Evolutionary conservation across 306 rosid genomes (phyloP).

Genomic region (Mimosa bimucronata): DNA sequence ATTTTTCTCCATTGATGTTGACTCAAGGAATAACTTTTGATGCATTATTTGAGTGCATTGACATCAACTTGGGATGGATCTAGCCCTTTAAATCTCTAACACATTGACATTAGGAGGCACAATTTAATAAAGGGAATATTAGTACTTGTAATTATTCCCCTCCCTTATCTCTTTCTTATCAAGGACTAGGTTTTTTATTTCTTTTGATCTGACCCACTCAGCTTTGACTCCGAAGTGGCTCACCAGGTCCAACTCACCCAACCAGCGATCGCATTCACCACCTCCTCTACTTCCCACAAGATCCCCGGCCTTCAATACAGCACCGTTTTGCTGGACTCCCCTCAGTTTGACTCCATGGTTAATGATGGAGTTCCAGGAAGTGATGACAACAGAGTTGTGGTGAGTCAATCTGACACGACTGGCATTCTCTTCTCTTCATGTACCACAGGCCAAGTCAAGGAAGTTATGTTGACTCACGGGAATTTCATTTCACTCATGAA

Average conservation of each 20-base stretch:
- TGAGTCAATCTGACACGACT: conserved; percentile 62
- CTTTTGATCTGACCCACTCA: neutral
- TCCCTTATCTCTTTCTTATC: neutral
- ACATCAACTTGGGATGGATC: neutral
- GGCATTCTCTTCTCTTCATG: conserved; percentile 84
- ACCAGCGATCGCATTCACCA: neutral
- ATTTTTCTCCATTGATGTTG: too few relatives aligned
- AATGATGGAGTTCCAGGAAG: neutral
- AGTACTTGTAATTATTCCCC: too few relatives aligned
- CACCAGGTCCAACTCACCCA: neutral
- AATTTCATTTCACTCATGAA: conserved; percentile 55
- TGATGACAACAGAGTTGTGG: neutral
- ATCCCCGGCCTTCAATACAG: conserved; percentile 39
- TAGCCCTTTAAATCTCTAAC: neutral
- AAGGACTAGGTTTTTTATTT: too few relatives aligned
- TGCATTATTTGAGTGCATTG: neutral
- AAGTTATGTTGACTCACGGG: conserved; percentile 60
- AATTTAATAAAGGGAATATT: neutral
- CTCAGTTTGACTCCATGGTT: conserved; percentile 52
- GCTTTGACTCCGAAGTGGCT: neutral
- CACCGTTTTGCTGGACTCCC: conserved; percentile 64
- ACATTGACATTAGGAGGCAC: neutral
- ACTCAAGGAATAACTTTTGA: neutral
- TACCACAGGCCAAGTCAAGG: conserved; percentile 85
- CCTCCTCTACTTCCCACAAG: conserved; percentile 40